These are phyloP conservation scores for Amanita pallidorosea DNA, from an alignment of 768 basidiomycete genomes.

Conservation along the genomic window DNA sequence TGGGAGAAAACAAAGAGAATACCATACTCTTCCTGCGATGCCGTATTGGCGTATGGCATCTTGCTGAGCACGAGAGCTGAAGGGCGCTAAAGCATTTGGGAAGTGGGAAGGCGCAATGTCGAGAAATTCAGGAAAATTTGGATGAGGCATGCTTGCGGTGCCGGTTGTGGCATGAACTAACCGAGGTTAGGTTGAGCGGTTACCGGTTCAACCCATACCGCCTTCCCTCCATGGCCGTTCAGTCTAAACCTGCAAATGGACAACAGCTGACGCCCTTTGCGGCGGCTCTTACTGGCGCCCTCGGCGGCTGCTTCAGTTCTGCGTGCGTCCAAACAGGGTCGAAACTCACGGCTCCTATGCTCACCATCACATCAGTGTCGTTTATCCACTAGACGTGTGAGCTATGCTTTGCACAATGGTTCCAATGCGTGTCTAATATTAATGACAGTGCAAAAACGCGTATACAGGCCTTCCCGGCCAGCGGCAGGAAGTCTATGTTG, in stretches of 20 bases:
- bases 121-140: conserved; percentile 30
- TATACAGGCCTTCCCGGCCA: conserved; percentile 69
- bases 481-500: conserved; percentile 50
- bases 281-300: conserved; percentile 83
- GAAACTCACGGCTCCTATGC: conserved; percentile 4
- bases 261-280: conserved; percentile 78
- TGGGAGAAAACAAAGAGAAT: conserved; percentile 13
- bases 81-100: conserved; percentile 11
- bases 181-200: neutral
- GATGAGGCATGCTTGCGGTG: conserved; percentile 8
- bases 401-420: conserved; percentile 17
- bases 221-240: conserved; percentile 28
- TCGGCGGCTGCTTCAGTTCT: conserved; percentile 88
- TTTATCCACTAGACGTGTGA: conserved; percentile 93
- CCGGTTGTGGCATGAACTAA: neutral
- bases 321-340: conserved; percentile 47
- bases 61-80: conserved; percentile 31
- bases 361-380: conserved; percentile 40
- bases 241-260: conserved; percentile 50
- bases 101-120: conserved; percentile 22
- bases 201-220: conserved; percentile 4
- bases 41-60: conserved; percentile 43
- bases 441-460: conserved; percentile 77
- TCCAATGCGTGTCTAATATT: conserved; percentile 6
- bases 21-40: conserved; percentile 50